These are phyloP conservation scores for Dactylellina sp. DNA, from an alignment of 2,329 filamentous ascomycete genomes.

Conservation along the genomic window DNA sequence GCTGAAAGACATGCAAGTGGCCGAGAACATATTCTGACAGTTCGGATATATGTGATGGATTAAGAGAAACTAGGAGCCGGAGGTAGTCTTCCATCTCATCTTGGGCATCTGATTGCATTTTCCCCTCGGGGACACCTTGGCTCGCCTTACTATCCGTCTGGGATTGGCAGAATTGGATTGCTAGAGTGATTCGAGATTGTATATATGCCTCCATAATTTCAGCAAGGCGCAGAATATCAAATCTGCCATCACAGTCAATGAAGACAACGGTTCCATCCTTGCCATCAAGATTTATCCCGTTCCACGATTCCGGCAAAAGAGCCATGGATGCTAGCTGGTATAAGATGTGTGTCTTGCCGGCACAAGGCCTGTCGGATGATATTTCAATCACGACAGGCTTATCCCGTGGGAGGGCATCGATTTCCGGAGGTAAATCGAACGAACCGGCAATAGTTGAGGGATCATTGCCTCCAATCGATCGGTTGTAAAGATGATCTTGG, in stretches of 20 bases:
- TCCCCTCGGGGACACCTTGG: slow-evolving; percentile 4
- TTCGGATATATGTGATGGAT: slow-evolving; percentile 28
- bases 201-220: slow-evolving; percentile 35
- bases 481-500: slow-evolving; percentile 39
- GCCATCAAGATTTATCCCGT: slow-evolving; percentile 64
- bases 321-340: slow-evolving; percentile 69
- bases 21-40: slow-evolving; percentile 26
- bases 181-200: slow-evolving; percentile 12
- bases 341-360: slow-evolving; percentile 72
- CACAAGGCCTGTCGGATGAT: slow-evolving; percentile 35
- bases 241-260: slow-evolving; percentile 70
- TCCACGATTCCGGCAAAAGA: slow-evolving; percentile 66
- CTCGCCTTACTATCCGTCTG: background rate
- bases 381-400: slow-evolving; percentile 47
- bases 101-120: slow-evolving; percentile 8
- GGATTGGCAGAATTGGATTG: slow-evolving; percentile 45
- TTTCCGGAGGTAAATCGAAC: slow-evolving; percentile 30
- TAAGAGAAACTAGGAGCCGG: slow-evolving; percentile 18
- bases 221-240: slow-evolving; percentile 64
- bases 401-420: slow-evolving; percentile 24
- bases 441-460: slow-evolving; percentile 7
- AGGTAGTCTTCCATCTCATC: slow-evolving; percentile 31
- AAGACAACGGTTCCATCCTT: slow-evolving; percentile 68
- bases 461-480: slow-evolving; percentile 11
- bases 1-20: slow-evolving; percentile 42